Percentiles rank a stretch among this genome's conserved stretches.
Conservation (phyloP, 768 basidiomycete species). For the Xerocomus spinulosus region DNA sequence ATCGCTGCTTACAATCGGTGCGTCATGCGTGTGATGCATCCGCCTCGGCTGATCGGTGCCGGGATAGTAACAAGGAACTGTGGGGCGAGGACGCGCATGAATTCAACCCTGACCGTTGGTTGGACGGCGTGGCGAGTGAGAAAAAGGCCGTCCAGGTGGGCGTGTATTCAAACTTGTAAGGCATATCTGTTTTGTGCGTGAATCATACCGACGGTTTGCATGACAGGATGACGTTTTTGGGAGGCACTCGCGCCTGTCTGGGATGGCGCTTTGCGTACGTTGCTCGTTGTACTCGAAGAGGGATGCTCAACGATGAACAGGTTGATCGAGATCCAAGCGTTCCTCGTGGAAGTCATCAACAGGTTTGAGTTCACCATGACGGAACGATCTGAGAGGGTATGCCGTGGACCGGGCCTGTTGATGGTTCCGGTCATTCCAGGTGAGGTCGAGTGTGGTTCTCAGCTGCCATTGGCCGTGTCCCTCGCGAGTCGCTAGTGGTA, state of each 20-base stretch:
- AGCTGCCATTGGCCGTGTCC: slow-evolving; percentile 31
- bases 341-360: slow-evolving; percentile 51
- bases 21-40: not conserved
- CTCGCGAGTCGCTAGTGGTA: too few relatives aligned
- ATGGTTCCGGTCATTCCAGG: slow-evolving; percentile 36
- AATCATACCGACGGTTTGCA: not conserved
- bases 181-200: not conserved
- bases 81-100: slow-evolving; percentile 31
- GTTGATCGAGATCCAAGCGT: slow-evolving; percentile 44
- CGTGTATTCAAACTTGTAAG: slow-evolving; percentile 29
- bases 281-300: not conserved
- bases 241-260: slow-evolving; percentile 23
- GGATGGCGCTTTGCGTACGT: slow-evolving; percentile 33
- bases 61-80: slow-evolving; percentile 22
- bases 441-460: slow-evolving; percentile 28
- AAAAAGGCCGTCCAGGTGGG: slow-evolving; percentile 23
- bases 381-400: slow-evolving; percentile 24
- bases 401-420: slow-evolving; percentile 26
- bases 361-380: slow-evolving; percentile 48
- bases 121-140: slow-evolving; percentile 14
- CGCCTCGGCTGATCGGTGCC: not conserved
- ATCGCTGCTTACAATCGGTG: slow-evolving; percentile 29
- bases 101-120: slow-evolving; percentile 30
- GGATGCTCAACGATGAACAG: not conserved
- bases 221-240: slow-evolving; percentile 28